These are phyloP conservation scores for Pseudonitzschia multistriata DNA, from an alignment of 108 stramenopile genomes.

Conservation along the genomic window DNA sequence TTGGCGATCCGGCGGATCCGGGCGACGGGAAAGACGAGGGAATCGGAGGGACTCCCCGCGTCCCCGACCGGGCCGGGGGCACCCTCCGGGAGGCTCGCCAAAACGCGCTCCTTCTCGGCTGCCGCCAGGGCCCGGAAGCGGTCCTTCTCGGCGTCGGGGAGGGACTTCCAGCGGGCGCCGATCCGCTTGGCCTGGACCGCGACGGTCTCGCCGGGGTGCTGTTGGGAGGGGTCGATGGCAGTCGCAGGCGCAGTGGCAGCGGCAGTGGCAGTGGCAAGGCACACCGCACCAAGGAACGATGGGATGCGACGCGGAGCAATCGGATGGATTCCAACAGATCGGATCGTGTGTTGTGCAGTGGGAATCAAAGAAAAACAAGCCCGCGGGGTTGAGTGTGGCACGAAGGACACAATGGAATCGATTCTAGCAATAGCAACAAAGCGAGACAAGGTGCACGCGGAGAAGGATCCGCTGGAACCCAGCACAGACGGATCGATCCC, in stretches of 20 bases:
- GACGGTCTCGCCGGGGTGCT: slow-evolving; percentile 69
- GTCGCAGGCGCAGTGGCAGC: neutral
- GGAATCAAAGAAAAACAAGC: too few species aligned
- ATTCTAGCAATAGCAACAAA: too few species aligned
- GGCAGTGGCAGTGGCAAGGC: too few species aligned
- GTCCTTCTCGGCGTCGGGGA: slow-evolving; percentile 50
- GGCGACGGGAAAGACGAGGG: slow-evolving; percentile 54
- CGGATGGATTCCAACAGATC: too few species aligned
- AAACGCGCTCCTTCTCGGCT: slow-evolving; percentile 50
- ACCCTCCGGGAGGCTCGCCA: slow-evolving; percentile 32
- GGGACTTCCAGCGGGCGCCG: slow-evolving; percentile 55
- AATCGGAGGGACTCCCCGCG: slow-evolving; percentile 6
- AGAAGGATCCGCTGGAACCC: too few species aligned
- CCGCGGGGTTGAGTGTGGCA: too few species aligned
- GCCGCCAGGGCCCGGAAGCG: slow-evolving; percentile 57
- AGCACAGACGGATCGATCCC: too few species aligned
- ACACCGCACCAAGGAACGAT: too few species aligned
- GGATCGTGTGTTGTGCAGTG: too few species aligned
- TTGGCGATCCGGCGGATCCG: slow-evolving; percentile 87
- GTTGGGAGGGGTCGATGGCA: neutral
- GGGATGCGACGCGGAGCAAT: too few species aligned
- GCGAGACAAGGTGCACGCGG: too few species aligned
- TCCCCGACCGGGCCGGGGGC: slow-evolving; percentile 53
- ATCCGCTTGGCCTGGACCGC: slow-evolving; percentile 53
- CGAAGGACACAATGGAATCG: too few species aligned